These are phyloP conservation scores for Amoebophrya sp. DNA, from an alignment of 169 alveolate species.

Conservation along the genomic window DNA sequence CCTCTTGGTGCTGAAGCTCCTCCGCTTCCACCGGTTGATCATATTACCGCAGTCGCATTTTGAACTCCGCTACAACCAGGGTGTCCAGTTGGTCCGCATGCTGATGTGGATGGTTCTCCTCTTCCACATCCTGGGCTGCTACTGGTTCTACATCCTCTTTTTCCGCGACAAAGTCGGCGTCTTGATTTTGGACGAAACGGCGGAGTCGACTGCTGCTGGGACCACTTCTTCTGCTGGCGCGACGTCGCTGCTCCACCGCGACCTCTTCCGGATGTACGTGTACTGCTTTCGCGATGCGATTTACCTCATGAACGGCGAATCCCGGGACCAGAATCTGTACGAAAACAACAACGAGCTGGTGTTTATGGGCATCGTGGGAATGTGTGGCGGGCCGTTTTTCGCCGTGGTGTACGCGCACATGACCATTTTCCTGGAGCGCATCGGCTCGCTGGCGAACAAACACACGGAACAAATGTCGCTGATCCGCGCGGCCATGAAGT, in stretches of 20 bases:
- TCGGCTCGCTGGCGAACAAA: neutral
- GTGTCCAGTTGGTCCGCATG: neutral
- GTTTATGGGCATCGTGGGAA: neutral
- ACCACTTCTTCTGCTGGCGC: no score
- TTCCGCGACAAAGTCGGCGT: neutral
- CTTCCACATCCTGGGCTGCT: neutral
- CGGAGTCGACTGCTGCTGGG: no score
- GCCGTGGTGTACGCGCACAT: slow-evolving; percentile 23
- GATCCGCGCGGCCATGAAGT: neutral
- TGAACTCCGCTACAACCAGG: neutral
- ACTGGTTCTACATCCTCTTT: neutral
- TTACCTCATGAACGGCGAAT: neutral
- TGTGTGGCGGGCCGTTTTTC: neutral
- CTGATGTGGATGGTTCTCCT: neutral
- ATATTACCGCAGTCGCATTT: neutral
- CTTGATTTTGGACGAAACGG: no score
- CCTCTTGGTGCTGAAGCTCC: neutral
- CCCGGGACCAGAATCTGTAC: neutral
- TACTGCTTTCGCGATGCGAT: neutral
- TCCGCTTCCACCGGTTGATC: neutral
- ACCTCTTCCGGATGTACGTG: neutral
- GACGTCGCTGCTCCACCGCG: no score
- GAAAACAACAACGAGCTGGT: neutral
- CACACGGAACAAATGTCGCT: slow-evolving; percentile 2
- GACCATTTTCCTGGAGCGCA: slow-evolving; percentile 1